Percentiles rank a stretch among this genome's conserved stretches.
These are phyloP conservation scores for Amyloporia xantha DNA, from an alignment of 768 basidiomycete species.

Conservation along the genomic window DNA sequence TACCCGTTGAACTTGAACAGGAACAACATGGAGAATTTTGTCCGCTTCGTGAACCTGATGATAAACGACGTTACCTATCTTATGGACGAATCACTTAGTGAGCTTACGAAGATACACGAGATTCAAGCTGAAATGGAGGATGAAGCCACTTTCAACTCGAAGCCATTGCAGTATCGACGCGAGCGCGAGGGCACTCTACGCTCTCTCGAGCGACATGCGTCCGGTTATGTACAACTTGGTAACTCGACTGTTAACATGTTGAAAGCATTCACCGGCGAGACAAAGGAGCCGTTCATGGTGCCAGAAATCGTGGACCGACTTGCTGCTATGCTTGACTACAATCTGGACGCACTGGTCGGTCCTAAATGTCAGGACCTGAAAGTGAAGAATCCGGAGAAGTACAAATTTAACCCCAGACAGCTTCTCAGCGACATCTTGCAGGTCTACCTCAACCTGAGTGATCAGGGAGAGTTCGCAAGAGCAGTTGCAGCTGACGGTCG, in stretches of 20 bases:
- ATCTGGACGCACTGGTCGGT: slow-evolving; percentile 83
- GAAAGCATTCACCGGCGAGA: slow-evolving; percentile 87
- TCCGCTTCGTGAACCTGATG: slow-evolving; percentile 94
- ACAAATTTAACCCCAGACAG: slow-evolving; percentile 78
- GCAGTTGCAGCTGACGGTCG: slow-evolving; percentile 93
- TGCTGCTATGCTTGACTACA: slow-evolving; percentile 96
- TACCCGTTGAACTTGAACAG: slow-evolving; percentile 30
- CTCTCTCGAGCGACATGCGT: slow-evolving; percentile 76
- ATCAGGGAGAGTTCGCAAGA: slow-evolving; percentile 68
- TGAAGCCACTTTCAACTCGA: slow-evolving; percentile 58
- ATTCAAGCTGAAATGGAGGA: slow-evolving; percentile 85
- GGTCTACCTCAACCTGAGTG: slow-evolving; percentile 84
- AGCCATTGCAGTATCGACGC: slow-evolving; percentile 64
- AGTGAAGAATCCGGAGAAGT: slow-evolving; percentile 82
- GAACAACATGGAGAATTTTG: slow-evolving; percentile 79
- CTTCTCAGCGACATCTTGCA: slow-evolving; percentile 84
- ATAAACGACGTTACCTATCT: slow-evolving; percentile 99
- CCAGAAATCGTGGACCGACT: slow-evolving; percentile 93
- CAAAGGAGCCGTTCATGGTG: slow-evolving; percentile 89
- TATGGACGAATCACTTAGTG: slow-evolving; percentile 91
- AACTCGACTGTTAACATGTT: slow-evolving; percentile 86
- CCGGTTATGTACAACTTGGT: slow-evolving; percentile 81
- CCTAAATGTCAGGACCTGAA: slow-evolving; percentile 82
- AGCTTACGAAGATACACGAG: slow-evolving; percentile 81
- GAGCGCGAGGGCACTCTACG: slow-evolving; percentile 78